phyloP scores from a whole-genome alignment of 768 basidiomycete genomes.

The Leccinellum luteum region DNA sequence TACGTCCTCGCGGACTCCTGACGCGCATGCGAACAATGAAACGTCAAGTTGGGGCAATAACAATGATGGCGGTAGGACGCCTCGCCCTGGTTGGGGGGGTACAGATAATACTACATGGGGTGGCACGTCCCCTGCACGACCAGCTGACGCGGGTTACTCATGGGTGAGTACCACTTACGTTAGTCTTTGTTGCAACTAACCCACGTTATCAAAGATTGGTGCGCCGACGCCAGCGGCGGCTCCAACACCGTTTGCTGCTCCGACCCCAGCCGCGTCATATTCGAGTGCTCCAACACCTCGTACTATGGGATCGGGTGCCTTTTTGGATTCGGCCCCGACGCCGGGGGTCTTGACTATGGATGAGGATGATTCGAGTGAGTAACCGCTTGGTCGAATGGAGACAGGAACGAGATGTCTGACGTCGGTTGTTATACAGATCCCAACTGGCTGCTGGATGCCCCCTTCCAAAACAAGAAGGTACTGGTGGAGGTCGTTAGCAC shows the following conservation, averaged over 20 bases:
- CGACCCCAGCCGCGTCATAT: conserved; percentile 30
- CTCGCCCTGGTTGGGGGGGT: conserved; percentile 48
- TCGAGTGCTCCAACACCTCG: conserved; percentile 33
- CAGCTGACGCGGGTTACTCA: conserved; percentile 29
- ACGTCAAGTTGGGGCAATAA: conserved; percentile 28
- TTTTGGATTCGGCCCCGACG: conserved; percentile 30
- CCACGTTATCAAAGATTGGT: conserved; percentile 21
- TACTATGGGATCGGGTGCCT: conserved; percentile 24
- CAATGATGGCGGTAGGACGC: conserved; percentile 46
- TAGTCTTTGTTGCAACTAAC: conserved; percentile 12
- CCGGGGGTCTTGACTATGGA: conserved; percentile 28
- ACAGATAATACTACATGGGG: conserved; percentile 27
- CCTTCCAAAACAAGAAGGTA: conserved; percentile 28
- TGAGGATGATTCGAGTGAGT: conserved; percentile 30
- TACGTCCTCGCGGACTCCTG: conserved; percentile 47
- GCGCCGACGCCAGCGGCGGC: conserved; percentile 40
- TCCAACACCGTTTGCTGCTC: conserved; percentile 37
- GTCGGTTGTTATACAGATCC: conserved; percentile 19
- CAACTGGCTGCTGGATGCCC: conserved; percentile 27
- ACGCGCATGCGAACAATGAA: conserved; percentile 39
- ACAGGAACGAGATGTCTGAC: conserved; percentile 16
- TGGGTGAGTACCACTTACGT: conserved; percentile 33
- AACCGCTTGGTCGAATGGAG: background rate
- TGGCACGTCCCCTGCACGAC: conserved; percentile 31
- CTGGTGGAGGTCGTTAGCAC: conserved; percentile 30